Evolutionary conservation across 73 alveolate genomes (phyloP).

Genomic region (Paramecium biaurelia): DNA sequence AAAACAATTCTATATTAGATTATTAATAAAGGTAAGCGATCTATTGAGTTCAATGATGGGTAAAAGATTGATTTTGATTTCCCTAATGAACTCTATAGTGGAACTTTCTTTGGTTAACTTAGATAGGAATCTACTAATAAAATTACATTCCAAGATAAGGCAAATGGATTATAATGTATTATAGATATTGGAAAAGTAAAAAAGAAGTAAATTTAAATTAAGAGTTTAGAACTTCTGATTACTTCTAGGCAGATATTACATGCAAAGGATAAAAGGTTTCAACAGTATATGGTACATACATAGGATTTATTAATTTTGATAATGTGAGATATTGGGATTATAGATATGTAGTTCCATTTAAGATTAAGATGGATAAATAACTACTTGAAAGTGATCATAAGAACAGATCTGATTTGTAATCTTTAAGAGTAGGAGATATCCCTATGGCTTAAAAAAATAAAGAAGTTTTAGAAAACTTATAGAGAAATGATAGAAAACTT

Average conservation of each 20-base stretch:
- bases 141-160: slow-evolving; percentile 70
- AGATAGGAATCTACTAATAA: slow-evolving; percentile 73
- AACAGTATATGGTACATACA: slow-evolving; percentile 87
- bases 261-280: slow-evolving; percentile 63
- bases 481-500: slow-evolving; percentile 55
- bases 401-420: slow-evolving; percentile 52
- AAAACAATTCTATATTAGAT: slow-evolving; percentile 44
- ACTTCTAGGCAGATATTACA: slow-evolving; percentile 82
- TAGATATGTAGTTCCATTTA: slow-evolving; percentile 69
- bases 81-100: slow-evolving; percentile 75
- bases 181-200: slow-evolving; percentile 69
- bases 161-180: slow-evolving; percentile 66
- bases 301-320: slow-evolving; percentile 93
- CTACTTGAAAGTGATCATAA: slow-evolving; percentile 70
- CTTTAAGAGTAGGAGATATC: slow-evolving; percentile 75
- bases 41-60: slow-evolving; percentile 79
- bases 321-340: slow-evolving; percentile 94
- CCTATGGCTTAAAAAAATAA: slow-evolving; percentile 82
- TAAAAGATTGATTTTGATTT: slow-evolving; percentile 61
- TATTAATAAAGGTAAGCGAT: slow-evolving; percentile 72
- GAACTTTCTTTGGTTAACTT: slow-evolving; percentile 80
- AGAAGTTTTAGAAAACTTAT: slow-evolving; percentile 77
- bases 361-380: slow-evolving; percentile 68
- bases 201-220: slow-evolving; percentile 39
- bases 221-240: slow-evolving; percentile 71